Evolutionary conservation across 768 basidiomycete genomes (phyloP), one percentile per base, ranked within the genome.

Genomic region (Rickenella mellea): DNA sequence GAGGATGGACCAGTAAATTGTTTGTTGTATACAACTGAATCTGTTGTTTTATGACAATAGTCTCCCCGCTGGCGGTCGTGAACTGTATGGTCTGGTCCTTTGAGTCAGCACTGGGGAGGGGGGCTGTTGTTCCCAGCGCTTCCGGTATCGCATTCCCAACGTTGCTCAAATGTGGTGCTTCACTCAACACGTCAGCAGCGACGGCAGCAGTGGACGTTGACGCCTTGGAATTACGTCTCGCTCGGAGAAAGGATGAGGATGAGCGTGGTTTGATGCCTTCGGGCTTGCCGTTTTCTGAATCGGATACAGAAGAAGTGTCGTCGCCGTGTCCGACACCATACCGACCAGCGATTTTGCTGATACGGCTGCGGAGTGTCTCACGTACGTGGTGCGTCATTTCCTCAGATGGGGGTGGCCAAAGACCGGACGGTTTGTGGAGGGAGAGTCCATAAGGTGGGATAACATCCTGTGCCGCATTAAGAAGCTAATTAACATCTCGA

Each of bases 21-120:
- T 96, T 97, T 42, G 77, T 80, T 12, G 85, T 69, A 52, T 96
- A 96, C 39, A 96, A 63, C 43, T 98, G 94, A 7, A 97, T 66
- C 60, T 93, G 92, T 30, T 77, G 64, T 33, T 71, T 62, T 43
- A 85, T 68, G 41, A 61, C 66, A 29, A 83, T 49, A 5, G 46
- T 51, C 55, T 83, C 74, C 2, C 80, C 80, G n/a, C 64, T 55
- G 25, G 59, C 55, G 3, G 73, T 62, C 10, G 57, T 52, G 24
- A 80, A 57, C 2, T 55, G 50, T 29, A 84, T 62, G 1, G 57
- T 67, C 55, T 80, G 72, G 24, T 61, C 56, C 27, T 59, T 49
- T 4, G 44, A 30, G n/a, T 62, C 55, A 3, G 64, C 48, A 1
- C 60, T 55, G 0, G 74, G 72, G 1, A 74, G 45, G 4, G 70